A percentile compares a stretch with the other conserved stretches of the same genome.
Evolutionary conservation across 139 green algal species (phyloP).

Genomic region (Ettlia oleoabundans): DNA sequence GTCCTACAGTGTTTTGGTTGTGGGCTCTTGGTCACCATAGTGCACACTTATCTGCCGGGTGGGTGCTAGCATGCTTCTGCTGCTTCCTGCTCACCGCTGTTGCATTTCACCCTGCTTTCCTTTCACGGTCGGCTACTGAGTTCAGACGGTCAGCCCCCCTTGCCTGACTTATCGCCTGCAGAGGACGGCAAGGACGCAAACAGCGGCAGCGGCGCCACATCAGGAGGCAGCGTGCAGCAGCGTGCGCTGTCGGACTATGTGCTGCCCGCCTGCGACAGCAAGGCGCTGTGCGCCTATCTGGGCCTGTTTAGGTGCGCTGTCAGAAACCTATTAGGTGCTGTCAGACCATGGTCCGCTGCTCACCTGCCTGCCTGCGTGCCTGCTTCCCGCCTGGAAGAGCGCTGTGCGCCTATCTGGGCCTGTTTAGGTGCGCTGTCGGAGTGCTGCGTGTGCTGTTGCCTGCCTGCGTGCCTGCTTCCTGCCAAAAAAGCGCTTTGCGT

Average conservation of each 20-base stretch:
- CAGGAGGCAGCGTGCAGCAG: slow-evolving; percentile 22
- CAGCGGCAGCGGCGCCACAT: neutral
- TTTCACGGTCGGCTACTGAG: too few relatives aligned
- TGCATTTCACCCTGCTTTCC: too few relatives aligned
- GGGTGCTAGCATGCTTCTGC: too few relatives aligned
- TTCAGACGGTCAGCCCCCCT: too few relatives aligned
- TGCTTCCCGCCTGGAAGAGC: neutral
- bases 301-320: slow-evolving; percentile 37
- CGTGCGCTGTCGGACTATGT: slow-evolving; percentile 28
- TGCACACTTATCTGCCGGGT: slow-evolving; percentile 42
- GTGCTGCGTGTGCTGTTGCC: too few relatives aligned
- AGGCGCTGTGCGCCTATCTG: slow-evolving; percentile 51
- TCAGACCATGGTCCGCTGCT: neutral
- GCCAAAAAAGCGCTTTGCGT: neutral
- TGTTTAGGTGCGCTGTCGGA: slow-evolving; percentile 36
- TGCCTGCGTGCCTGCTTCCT: neutral
- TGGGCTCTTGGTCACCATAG: slow-evolving; percentile 56
- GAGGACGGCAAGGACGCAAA: slow-evolving; percentile 13
- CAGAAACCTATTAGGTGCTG: neutral
- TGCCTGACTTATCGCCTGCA: too few relatives aligned
- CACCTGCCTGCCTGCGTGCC: neutral
- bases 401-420: slow-evolving; percentile 43
- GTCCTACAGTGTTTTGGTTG: too few relatives aligned
- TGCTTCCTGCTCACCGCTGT: too few relatives aligned
- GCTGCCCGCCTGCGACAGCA: slow-evolving; percentile 47